A percentile compares a stretch with the other conserved stretches of the same genome.
Conservation (phyloP, 2,329 filamentous ascomycete genomes). For the Aspergillus bombycis region DNA sequence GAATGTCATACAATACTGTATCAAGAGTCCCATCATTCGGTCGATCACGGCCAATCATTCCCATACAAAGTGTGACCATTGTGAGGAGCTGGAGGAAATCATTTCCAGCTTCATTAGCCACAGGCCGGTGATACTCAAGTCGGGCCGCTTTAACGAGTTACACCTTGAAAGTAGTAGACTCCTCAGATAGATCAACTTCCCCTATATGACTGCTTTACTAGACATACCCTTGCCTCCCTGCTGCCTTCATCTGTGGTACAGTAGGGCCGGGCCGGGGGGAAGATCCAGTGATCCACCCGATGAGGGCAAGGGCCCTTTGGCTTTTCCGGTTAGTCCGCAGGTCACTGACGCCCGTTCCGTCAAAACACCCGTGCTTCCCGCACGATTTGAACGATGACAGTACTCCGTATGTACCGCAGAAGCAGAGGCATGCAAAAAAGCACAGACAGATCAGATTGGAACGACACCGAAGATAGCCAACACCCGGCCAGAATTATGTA, state of each 20-base stretch:
- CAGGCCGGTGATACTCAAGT: neutral
- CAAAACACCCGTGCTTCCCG: conserved; percentile 10
- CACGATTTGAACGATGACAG: conserved; percentile 19
- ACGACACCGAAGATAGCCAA: neutral
- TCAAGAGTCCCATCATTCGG: conserved; percentile 13
- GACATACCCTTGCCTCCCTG: neutral
- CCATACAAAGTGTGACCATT: conserved; percentile 18
- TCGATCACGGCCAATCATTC: conserved; percentile 21
- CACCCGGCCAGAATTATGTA: neutral
- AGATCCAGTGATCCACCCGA: conserved; percentile 25
- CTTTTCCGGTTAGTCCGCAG: conserved; percentile 13
- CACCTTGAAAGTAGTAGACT: neutral
- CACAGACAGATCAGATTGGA: conserved; percentile 25
- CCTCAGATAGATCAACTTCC: neutral
- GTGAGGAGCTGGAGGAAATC: conserved; percentile 6
- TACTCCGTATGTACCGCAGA: conserved; percentile 21
- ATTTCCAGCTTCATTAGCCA: conserved; percentile 11
- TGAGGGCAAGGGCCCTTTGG: conserved; percentile 13
- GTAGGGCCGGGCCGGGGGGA: conserved; percentile 28
- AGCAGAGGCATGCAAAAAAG: conserved; percentile 21
- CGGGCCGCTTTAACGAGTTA: neutral
- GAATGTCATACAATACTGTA: conserved; percentile 22
- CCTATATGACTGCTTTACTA: neutral
- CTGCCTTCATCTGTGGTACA: conserved; percentile 21
- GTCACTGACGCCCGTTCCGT: neutral